Conservation (phyloP, 495 filamentous ascomycete genomes). For the Talaromyces nanjingensis region DNA sequence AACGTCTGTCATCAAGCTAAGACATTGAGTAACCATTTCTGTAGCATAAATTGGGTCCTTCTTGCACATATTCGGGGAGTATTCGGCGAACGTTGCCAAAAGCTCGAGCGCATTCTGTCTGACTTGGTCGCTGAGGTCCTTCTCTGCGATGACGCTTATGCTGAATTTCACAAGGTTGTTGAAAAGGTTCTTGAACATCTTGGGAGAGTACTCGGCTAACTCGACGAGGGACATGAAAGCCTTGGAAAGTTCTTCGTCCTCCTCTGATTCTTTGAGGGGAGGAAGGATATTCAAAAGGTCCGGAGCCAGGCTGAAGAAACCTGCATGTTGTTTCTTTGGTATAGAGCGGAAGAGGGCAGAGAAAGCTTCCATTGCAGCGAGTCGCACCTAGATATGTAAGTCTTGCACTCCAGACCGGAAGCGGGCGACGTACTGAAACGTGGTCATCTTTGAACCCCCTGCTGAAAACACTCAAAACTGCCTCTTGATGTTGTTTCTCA, state of each 20-base stretch:
- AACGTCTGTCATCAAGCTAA: constrained; percentile 99
- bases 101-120: constrained; percentile 93
- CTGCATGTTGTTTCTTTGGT: constrained; percentile 73
- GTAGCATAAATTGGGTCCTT: constrained; percentile 84
- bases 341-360: constrained; percentile 90
- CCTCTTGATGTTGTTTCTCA: constrained; percentile 86
- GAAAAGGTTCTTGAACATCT: constrained; percentile 95
- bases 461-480: constrained; percentile 75
- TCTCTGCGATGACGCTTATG: constrained; percentile 88
- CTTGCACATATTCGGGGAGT: constrained; percentile 84
- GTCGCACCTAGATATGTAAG: constrained; percentile 53
- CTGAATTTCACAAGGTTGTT: constrained; percentile 85
- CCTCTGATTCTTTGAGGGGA: constrained; percentile 80
- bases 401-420: background rate
- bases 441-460: constrained; percentile 88
- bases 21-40: constrained; percentile 97
- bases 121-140: constrained; percentile 82
- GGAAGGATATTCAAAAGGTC: constrained; percentile 88
- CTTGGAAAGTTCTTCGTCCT: constrained; percentile 83
- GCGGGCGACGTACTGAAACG: constrained; percentile 50
- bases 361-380: constrained; percentile 95
- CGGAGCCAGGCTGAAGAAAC: constrained; percentile 79
- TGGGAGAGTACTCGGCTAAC: constrained; percentile 80
- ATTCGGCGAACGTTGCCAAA: constrained; percentile 98
- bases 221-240: constrained; percentile 88